These are phyloP conservation scores for Aspergillus sp. DNA, from an alignment of 2,329 filamentous ascomycete species.

Conservation along the genomic window DNA sequence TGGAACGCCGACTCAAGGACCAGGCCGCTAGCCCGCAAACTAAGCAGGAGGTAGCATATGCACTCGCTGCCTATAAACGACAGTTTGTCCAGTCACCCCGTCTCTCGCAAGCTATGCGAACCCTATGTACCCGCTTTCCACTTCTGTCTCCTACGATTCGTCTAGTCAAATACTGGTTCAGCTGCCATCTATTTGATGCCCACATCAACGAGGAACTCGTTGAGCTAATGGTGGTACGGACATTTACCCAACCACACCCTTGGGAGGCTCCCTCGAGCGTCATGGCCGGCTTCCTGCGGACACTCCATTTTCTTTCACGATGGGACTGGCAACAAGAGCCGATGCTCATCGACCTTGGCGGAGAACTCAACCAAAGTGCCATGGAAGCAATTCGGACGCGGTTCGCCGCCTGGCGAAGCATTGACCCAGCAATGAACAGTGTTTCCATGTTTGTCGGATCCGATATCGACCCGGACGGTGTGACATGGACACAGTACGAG, in stretches of 20 bases:
- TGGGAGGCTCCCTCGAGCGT: conserved; percentile 78
- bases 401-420: conserved; percentile 81
- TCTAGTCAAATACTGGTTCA: conserved; percentile 88
- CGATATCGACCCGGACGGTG: conserved; percentile 75
- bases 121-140: conserved; percentile 78
- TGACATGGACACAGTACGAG: conserved; percentile 74
- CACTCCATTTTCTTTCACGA: conserved; percentile 75
- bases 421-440: conserved; percentile 86
- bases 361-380: conserved; percentile 64
- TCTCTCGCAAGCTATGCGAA: conserved; percentile 80
- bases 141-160: conserved; percentile 82
- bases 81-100: conserved; percentile 73
- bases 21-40: conserved; percentile 67
- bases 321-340: conserved; percentile 94
- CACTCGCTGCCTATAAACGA: conserved; percentile 72
- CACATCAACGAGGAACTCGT: conserved; percentile 81
- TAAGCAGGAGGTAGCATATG: conserved; percentile 70
- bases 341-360: conserved; percentile 75
- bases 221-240: conserved; percentile 77
- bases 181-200: conserved; percentile 74
- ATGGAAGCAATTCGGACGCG: conserved; percentile 68
- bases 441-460: conserved; percentile 81
- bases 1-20: conserved; percentile 78
- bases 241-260: conserved; percentile 80
- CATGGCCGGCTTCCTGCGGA: conserved; percentile 79